phyloP scores from a whole-genome alignment of 805 yeast genomes.

The Nakazawaea ernobii region DNA sequence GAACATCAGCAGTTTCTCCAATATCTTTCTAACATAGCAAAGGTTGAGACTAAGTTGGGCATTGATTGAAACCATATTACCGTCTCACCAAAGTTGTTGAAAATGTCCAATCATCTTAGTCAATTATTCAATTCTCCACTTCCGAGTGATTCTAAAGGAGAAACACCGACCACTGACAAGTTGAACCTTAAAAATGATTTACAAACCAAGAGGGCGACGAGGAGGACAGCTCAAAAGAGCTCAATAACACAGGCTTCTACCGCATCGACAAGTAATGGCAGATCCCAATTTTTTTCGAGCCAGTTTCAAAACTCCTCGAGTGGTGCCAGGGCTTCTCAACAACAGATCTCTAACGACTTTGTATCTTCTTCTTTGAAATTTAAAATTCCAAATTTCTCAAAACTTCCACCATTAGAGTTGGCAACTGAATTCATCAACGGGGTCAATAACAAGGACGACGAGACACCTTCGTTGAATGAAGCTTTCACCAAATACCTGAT shows the following conservation, averaged over 20 bases:
- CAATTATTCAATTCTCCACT: background rate
- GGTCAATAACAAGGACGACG: slow-evolving; percentile 53
- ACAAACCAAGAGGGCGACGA: slow-evolving; percentile 7
- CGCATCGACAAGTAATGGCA: background rate
- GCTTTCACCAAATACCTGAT: slow-evolving; percentile 53
- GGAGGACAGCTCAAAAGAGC: background rate
- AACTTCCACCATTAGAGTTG: slow-evolving; percentile 47
- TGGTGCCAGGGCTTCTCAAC: background rate
- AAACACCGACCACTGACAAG: slow-evolving; percentile 1
- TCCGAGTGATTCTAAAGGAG: background rate
- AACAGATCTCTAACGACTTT: slow-evolving; percentile 8
- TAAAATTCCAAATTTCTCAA: slow-evolving; percentile 43
- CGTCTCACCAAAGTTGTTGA: background rate
- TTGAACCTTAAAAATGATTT: slow-evolving; percentile 8
- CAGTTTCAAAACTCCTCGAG: background rate
- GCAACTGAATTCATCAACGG: slow-evolving; percentile 61
- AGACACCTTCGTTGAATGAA: slow-evolving; percentile 51
- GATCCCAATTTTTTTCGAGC: slow-evolving; percentile 2
- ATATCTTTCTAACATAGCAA: too few species aligned
- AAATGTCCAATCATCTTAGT: slow-evolving; percentile 7
- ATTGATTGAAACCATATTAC: too few species aligned
- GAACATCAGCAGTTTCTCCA: too few species aligned
- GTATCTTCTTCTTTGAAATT: slow-evolving; percentile 19
- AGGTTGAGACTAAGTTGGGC: too few species aligned
- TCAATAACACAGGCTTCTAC: background rate